A percentile compares a stretch with the other conserved stretches of the same genome.
Conservation (phyloP, 75 land plant species). For the Pseudotsuga menziesii region DNA sequence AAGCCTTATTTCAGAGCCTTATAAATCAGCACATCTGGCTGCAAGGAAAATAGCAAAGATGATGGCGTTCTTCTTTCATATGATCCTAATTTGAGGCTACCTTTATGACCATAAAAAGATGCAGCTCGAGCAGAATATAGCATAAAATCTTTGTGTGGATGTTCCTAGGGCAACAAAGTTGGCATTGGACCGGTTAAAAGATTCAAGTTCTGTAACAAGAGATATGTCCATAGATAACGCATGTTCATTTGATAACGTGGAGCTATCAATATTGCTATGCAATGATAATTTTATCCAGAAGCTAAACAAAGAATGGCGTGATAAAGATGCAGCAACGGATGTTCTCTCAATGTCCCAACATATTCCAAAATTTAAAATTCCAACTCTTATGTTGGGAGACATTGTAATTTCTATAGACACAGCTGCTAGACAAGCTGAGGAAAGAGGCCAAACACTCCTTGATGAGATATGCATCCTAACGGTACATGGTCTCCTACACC, state of each 20-base stretch:
- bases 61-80: too few species aligned
- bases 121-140: conserved; percentile 23
- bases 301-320: conserved; percentile 46
- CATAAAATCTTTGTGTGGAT: conserved; percentile 40
- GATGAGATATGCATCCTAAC: conserved; percentile 45
- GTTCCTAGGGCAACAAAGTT: conserved; percentile 32
- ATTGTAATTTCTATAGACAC: conserved; percentile 50
- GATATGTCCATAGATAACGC: conserved; percentile 14
- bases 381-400: conserved; percentile 35
- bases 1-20: too few species aligned
- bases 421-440: conserved; percentile 42
- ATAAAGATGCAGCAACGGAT: conserved; percentile 40
- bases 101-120: too few species aligned
- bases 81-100: too few species aligned
- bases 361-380: conserved; percentile 16
- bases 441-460: conserved; percentile 34
- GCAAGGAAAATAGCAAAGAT: too few species aligned
- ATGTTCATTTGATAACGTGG: conserved; percentile 20
- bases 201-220: conserved; percentile 1
- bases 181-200: conserved; percentile 22
- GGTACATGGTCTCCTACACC: conserved; percentile 50
- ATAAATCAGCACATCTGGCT: too few species aligned
- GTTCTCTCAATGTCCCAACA: conserved; percentile 47
- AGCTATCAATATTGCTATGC: conserved; percentile 41
- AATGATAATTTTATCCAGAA: conserved; percentile 35